Percentiles rank a stretch among this genome's conserved stretches.
Conservation (phyloP, 305 asterid genomes). For the Fraxinus dipetala region DNA sequence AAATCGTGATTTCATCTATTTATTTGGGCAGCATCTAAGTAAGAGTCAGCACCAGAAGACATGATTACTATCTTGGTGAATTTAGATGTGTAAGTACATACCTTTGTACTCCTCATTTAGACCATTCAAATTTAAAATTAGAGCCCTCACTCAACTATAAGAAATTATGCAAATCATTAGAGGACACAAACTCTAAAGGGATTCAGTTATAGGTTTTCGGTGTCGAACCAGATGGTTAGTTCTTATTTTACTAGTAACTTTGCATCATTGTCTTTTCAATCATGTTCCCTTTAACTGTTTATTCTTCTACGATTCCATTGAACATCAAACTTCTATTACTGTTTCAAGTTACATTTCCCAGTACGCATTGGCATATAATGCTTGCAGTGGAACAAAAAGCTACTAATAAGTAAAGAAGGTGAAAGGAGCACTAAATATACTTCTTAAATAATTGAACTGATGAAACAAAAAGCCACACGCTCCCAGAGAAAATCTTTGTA, state of each 20-base stretch:
- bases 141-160: background rate
- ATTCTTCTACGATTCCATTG: conserved; percentile 3
- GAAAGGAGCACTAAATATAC: conserved; percentile 1
- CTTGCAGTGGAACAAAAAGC: background rate
- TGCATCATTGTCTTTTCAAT: background rate
- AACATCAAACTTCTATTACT: background rate
- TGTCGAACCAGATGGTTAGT: conserved; percentile 17
- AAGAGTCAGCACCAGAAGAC: conserved; percentile 4
- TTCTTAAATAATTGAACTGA: conserved; percentile 6
- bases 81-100: background rate
- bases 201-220: background rate
- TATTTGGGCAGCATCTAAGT: background rate
- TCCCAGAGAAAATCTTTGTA: conserved; percentile 5
- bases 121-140: background rate
- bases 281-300: background rate
- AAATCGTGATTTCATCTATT: conserved; percentile 9
- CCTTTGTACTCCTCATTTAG: conserved; percentile 10
- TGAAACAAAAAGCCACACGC: background rate
- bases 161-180: background rate
- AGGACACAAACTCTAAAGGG: background rate
- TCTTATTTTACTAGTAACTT: conserved; percentile 9
- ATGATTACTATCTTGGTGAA: conserved; percentile 9
- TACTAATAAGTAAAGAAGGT: background rate
- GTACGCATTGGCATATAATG: background rate
- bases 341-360: conserved; percentile 8